Conservation (phyloP, 2,329 filamentous ascomycete genomes). For the Calonectria hongkongensis region DNA sequence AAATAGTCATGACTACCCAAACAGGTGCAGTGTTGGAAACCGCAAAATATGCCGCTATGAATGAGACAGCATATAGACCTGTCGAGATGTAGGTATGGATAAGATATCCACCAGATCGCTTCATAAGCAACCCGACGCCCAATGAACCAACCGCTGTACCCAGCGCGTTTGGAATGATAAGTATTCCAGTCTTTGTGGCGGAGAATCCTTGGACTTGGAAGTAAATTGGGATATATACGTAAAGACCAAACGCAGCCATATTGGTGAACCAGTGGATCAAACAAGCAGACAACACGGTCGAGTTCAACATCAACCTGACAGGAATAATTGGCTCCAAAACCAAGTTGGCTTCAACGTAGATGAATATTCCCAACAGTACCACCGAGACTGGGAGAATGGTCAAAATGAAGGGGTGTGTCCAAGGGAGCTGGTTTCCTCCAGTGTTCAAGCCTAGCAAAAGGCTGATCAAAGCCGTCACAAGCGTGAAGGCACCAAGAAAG, state of each 20-base stretch:
- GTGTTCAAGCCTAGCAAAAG: slow-evolving; percentile 14
- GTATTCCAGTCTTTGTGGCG: slow-evolving; percentile 7
- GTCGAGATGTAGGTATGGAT: slow-evolving; percentile 15
- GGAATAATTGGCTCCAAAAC: slow-evolving; percentile 6
- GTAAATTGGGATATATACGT: slow-evolving; percentile 19
- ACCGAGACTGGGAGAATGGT: slow-evolving; percentile 1
- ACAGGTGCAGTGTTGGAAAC: neutral
- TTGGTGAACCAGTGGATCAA: slow-evolving; percentile 25
- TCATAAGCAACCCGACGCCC: slow-evolving; percentile 10
- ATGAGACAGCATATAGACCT: slow-evolving; percentile 2
- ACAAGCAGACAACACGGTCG: slow-evolving; percentile 14
- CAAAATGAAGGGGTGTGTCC: slow-evolving; percentile 13
- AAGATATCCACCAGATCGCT: slow-evolving; percentile 7
- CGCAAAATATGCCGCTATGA: slow-evolving; percentile 3
- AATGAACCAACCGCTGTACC: slow-evolving; percentile 1
- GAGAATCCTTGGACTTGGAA: slow-evolving; percentile 22
- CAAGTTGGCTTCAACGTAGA: slow-evolving; percentile 8
- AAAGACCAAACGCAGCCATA: slow-evolving; percentile 21
- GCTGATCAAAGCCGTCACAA: slow-evolving; percentile 4
- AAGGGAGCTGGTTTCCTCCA: slow-evolving; percentile 12
- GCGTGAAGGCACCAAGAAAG: slow-evolving; percentile 11
- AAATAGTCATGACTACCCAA: slow-evolving; percentile 1
- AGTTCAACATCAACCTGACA: slow-evolving; percentile 49
- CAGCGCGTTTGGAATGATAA: slow-evolving; percentile 7
- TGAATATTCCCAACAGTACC: slow-evolving; percentile 6